A percentile compares a stretch with the other conserved stretches of the same genome.
phyloP scores from a whole-genome alignment of 306 rosid species.

The Acacia confusa region DNA sequence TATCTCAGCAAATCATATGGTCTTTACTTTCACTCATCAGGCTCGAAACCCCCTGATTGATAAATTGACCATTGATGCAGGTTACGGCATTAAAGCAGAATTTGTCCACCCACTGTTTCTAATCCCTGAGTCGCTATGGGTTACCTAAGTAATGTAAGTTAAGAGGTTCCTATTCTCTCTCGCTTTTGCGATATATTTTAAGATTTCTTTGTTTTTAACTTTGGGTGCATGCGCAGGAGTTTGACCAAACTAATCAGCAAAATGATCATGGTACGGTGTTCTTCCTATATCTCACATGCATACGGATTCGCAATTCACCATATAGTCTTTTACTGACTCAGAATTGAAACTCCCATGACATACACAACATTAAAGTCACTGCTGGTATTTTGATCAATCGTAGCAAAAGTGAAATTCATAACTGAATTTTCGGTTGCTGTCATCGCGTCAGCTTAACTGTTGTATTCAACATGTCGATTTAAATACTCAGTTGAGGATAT shows the following conservation, averaged over 20 bases:
- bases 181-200: background rate
- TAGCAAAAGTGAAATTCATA: background rate
- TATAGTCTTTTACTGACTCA: background rate
- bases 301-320: background rate
- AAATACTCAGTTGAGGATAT: background rate
- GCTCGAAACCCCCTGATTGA: background rate
- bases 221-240: background rate
- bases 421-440: conserved; percentile 6
- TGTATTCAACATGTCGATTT: conserved; percentile 4
- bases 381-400: background rate
- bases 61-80: background rate
- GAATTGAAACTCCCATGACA: background rate
- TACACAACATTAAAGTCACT: background rate
- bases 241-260: conserved; percentile 2
- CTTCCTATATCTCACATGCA: background rate
- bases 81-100: background rate
- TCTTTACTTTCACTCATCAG: background rate
- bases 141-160: background rate
- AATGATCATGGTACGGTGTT: conserved; percentile 13
- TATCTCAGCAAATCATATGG: background rate
- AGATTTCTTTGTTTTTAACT: background rate
- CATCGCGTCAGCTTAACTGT: background rate
- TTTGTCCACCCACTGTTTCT: background rate
- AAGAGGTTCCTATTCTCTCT: background rate
- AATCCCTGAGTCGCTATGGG: background rate